phyloP scores from a whole-genome alignment of 2,329 filamentous ascomycete genomes.

The Simplicillium aogashimaense region DNA sequence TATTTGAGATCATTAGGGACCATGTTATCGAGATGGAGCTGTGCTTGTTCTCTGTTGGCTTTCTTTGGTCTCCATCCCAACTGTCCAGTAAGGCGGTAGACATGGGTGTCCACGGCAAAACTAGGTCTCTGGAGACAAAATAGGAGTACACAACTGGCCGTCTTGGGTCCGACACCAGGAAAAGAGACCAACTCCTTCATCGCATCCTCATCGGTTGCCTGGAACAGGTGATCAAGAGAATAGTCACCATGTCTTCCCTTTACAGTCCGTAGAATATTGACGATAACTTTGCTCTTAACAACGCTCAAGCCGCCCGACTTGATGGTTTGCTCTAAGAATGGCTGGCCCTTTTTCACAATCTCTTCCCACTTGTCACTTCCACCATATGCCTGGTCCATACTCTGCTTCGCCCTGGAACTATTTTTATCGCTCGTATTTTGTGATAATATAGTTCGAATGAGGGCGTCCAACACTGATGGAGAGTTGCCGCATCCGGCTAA shows the following conservation, averaged over 20 bases:
- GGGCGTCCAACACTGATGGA: conserved; percentile 39
- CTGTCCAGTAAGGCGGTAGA: conserved; percentile 36
- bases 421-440: conserved; percentile 42
- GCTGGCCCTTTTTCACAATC: conserved; percentile 27
- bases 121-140: conserved; percentile 37
- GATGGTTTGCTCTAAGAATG: conserved; percentile 47
- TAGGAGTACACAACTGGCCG: conserved; percentile 40
- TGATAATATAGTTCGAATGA: conserved; percentile 41
- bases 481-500: conserved; percentile 52
- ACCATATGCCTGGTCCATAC: conserved; percentile 34
- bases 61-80: conserved; percentile 36
- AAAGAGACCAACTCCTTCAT: conserved; percentile 41
- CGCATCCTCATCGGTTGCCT: conserved; percentile 29
- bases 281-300: conserved; percentile 65
- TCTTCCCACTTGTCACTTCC: conserved; percentile 30
- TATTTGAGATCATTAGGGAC: conserved; percentile 41
- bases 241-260: conserved; percentile 30
- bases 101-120: conserved; percentile 45
- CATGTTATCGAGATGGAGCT: conserved; percentile 37
- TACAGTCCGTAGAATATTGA: conserved; percentile 57
- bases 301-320: conserved; percentile 60
- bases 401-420: conserved; percentile 49
- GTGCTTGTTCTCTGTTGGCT: conserved; percentile 32
- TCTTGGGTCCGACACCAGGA: conserved; percentile 43
- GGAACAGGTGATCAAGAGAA: conserved; percentile 39